phyloP scores from a whole-genome alignment of 495 filamentous ascomycete genomes.

The Amphirosellinia nigrospora region DNA sequence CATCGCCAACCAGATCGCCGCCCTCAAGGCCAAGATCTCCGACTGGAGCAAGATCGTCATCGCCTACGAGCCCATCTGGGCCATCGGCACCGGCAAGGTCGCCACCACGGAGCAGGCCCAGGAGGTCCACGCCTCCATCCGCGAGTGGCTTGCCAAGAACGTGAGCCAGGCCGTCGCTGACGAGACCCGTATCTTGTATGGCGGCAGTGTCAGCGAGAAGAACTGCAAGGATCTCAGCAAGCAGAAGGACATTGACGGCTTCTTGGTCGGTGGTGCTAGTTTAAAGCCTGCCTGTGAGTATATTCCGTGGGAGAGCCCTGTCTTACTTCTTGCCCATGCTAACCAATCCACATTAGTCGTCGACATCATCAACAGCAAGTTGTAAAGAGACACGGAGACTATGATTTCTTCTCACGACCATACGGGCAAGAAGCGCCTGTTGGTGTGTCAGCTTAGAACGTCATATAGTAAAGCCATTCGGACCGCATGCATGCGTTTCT shows the following conservation, averaged over 20 bases:
- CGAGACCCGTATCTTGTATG: constrained; percentile 89
- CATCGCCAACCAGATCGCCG: constrained; percentile 77
- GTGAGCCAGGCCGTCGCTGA: constrained; percentile 75
- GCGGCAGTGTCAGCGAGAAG: constrained; percentile 96
- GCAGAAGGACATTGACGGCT: constrained; percentile 95
- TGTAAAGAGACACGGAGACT: constrained; percentile 37
- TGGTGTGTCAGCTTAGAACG: neutral
- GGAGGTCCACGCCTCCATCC: constrained; percentile 92
- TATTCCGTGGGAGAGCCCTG: neutral
- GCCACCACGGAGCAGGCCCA: constrained; percentile 92
- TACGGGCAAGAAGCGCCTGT: neutral
- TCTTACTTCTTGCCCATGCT: constrained; percentile 27
- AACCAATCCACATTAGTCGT: constrained; percentile 50
- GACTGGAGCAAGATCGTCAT: constrained; percentile 95
- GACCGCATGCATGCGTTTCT: neutral
- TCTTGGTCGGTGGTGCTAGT: constrained; percentile 96
- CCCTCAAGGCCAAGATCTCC: constrained; percentile 68
- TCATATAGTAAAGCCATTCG: constrained; percentile 1
- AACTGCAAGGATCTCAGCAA: constrained; percentile 93
- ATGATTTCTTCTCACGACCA: neutral
- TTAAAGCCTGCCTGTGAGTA: constrained; percentile 96
- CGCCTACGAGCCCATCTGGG: constrained; percentile 99
- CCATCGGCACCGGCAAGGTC: constrained; percentile 97
- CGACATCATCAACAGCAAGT: constrained; percentile 66
- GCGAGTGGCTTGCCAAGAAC: constrained; percentile 79